Evolutionary conservation across 2,329 filamentous ascomycete species (phyloP), one percentile per base, ranked within the genome.

Genomic region (Fusarium albosuccineum): DNA sequence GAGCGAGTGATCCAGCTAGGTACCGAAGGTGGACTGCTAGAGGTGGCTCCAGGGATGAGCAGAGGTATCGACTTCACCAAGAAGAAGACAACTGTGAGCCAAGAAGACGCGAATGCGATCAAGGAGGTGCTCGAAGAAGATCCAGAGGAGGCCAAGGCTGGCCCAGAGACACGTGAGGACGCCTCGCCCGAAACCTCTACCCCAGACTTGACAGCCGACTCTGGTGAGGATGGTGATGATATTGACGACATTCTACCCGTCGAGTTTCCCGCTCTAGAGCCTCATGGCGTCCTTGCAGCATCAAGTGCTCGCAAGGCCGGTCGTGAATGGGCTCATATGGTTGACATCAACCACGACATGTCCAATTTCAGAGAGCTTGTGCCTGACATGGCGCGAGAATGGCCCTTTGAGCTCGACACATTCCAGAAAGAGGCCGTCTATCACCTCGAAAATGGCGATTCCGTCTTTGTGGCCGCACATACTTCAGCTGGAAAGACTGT

Each of bases 381-480:
- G 8, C 96, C 96, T 0, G 92, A 98, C 63, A 97, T 98, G 94
- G 96, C 96, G 2, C 88, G 91, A 67, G 92, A 97, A 67, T 99
- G 94, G 92, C 94, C 95, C 0, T 99, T 99, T 70, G 96, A 99
- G 78, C 88, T 98, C 36, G 96, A 99, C 73, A 97, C 92, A 0
- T 99, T 99, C 81, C 96, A 99, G 76, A 99, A 99, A 76, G 96
- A 99, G 81, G 96, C 96, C 6, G 92, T 99, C 3, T 99, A 98
- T 76, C 96, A 98, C 79, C 87, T 99, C 4, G 96, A 99, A 77
- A 94, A 91, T 74, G 95, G 96, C 16, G 96, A 99, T 75, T 98
- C 95, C 0, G 96, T 99, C 27, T 99, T 99, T 73, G 96, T 99
- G 51, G 96, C 96, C 9, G 96, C 96, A 1, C 96, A 99, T 77